Conservation (phyloP, 1,139 yeast genomes). For the Yamadazyma atlantica region DNA sequence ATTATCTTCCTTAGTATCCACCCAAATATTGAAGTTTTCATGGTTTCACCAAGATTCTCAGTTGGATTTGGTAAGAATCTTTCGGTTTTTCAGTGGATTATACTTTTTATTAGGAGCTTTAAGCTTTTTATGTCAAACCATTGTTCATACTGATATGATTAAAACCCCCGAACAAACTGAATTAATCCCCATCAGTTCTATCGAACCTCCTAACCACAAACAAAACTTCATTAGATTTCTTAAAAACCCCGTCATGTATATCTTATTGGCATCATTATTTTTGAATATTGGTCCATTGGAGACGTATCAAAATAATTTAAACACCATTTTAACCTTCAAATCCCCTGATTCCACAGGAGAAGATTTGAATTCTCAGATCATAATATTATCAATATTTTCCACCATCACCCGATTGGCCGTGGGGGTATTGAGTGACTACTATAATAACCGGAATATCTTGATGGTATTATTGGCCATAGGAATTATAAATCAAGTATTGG, state of each 20-base stretch:
- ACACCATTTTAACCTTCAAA: slow-evolving; percentile 46
- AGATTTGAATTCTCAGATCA: slow-evolving; percentile 52
- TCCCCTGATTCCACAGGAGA: slow-evolving; percentile 28
- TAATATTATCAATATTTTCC: slow-evolving; percentile 40
- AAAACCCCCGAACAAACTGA: slow-evolving; percentile 16
- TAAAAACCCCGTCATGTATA: slow-evolving; percentile 63
- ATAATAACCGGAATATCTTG: slow-evolving; percentile 42
- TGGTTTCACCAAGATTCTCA: slow-evolving; percentile 29
- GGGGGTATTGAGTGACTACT: slow-evolving; percentile 67
- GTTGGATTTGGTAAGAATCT: slow-evolving; percentile 54
- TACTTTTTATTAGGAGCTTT: slow-evolving; percentile 56
- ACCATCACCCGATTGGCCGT: slow-evolving; percentile 52
- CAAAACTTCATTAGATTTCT: slow-evolving; percentile 52
- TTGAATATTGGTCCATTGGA: slow-evolving; percentile 84
- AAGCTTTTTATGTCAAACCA: slow-evolving; percentile 62
- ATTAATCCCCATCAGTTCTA: slow-evolving; percentile 20
- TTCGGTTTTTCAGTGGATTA: slow-evolving; percentile 55
- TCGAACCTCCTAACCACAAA: slow-evolving; percentile 49
- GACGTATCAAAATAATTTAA: slow-evolving; percentile 83
- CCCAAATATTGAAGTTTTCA: slow-evolving; percentile 49
- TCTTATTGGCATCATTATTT: slow-evolving; percentile 61
- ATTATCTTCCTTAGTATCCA: slow-evolving; percentile 65
- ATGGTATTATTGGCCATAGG: slow-evolving; percentile 43
- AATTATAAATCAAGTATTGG: slow-evolving; percentile 35
- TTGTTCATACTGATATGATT: slow-evolving; percentile 39